Conservation (phyloP, 805 yeast species). For the Candida morakotiae region DNA sequence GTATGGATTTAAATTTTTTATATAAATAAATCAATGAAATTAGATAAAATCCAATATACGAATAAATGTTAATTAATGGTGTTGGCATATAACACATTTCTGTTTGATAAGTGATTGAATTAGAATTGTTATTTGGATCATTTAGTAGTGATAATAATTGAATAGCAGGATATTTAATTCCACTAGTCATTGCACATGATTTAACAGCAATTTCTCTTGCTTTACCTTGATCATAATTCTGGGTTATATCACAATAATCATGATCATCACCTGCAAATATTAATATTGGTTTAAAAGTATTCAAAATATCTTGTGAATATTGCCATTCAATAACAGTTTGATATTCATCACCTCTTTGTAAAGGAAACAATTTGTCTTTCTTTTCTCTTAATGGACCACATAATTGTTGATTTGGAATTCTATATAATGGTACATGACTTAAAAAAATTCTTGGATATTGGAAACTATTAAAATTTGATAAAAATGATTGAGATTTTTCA, state of each 20-base stretch:
- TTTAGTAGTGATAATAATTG: conserved; percentile 70
- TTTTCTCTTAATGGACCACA: conserved; percentile 85
- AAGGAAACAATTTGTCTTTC: conserved; percentile 51
- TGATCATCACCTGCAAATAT: conserved; percentile 95
- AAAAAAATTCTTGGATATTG: conserved; percentile 62
- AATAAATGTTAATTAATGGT: conserved; percentile 43
- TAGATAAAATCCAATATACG: conserved; percentile 23
- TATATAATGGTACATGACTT: conserved; percentile 83
- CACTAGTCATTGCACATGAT: conserved; percentile 90
- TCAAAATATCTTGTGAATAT: conserved; percentile 55
- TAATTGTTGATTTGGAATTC: conserved; percentile 54
- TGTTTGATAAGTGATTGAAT: conserved; percentile 29
- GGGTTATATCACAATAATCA: conserved; percentile 83
- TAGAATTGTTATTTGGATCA: conserved; percentile 41
- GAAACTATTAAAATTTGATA: conserved; percentile 30
- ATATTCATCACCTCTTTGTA: conserved; percentile 75
- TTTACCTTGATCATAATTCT: conserved; percentile 34
- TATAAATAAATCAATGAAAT: background rate
- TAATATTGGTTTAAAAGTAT: conserved; percentile 57
- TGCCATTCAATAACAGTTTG: conserved; percentile 78
- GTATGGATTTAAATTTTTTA: background rate
- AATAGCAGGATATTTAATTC: conserved; percentile 79
- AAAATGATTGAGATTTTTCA: conserved; percentile 51
- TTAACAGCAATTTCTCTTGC: conserved; percentile 81
- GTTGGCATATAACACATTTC: conserved; percentile 54